phyloP scores from a whole-genome alignment of 371 early-diverging fungal genomes.

The Rhizopus stolonifer region DNA sequence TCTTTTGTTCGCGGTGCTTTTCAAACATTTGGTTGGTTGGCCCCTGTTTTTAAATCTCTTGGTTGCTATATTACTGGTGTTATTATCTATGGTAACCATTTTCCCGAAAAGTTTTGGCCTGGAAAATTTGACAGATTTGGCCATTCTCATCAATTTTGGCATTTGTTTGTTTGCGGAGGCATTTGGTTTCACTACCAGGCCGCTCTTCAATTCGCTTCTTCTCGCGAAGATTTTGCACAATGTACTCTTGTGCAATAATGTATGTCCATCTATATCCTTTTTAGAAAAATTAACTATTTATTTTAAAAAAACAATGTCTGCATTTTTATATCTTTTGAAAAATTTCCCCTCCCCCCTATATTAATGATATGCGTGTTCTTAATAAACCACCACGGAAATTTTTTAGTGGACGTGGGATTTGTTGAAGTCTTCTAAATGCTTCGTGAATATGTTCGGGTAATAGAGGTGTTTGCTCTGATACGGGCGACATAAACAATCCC shows the following conservation, averaged over 20 bases:
- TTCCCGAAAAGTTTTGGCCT: slow-evolving; percentile 74
- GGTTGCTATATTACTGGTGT: slow-evolving; percentile 43
- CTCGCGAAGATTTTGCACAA: slow-evolving; percentile 36
- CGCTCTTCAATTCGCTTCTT: slow-evolving; percentile 48
- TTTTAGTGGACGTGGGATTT: slow-evolving; percentile 67
- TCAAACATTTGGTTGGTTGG: slow-evolving; percentile 43
- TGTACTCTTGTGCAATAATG: slow-evolving; percentile 15
- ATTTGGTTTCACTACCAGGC: slow-evolving; percentile 69
- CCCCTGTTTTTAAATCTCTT: slow-evolving; percentile 46
- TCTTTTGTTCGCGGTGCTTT: slow-evolving; percentile 52
- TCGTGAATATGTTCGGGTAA: slow-evolving; percentile 87
- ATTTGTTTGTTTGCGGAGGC: slow-evolving; percentile 70
- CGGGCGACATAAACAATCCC: slow-evolving; percentile 77
- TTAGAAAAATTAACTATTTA: neutral
- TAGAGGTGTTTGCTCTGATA: slow-evolving; percentile 78
- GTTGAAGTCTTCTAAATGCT: slow-evolving; percentile 82
- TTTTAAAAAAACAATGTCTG: neutral
- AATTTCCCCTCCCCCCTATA: slow-evolving; percentile 34
- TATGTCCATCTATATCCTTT: neutral
- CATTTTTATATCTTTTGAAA: neutral
- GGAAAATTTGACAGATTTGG: slow-evolving; percentile 74
- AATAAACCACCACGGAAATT: slow-evolving; percentile 80
- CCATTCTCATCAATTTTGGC: slow-evolving; percentile 83
- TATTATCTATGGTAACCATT: slow-evolving; percentile 65
- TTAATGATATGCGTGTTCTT: slow-evolving; percentile 73